Conservation (phyloP, 495 filamentous ascomycete genomes). For the Neurospora sp. region DNA sequence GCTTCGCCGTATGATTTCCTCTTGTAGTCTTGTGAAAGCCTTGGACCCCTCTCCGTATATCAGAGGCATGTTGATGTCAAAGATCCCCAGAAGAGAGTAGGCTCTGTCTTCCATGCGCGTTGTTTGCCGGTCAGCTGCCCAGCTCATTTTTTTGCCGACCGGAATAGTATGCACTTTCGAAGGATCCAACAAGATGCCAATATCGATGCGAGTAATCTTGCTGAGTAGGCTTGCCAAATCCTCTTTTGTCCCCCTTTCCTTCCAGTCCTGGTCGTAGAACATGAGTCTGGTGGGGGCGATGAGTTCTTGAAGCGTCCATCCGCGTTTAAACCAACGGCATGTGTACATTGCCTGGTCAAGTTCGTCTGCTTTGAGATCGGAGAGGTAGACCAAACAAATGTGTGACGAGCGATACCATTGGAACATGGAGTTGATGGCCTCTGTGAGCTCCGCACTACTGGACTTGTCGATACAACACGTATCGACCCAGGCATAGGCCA, state of each 20-base stretch:
- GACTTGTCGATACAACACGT: slow-evolving; percentile 24
- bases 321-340: slow-evolving; percentile 23
- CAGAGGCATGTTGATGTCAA: slow-evolving; percentile 19
- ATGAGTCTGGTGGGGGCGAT: slow-evolving; percentile 18
- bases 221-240: background rate
- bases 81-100: slow-evolving; percentile 18
- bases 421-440: slow-evolving; percentile 32
- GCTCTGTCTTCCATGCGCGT: slow-evolving; percentile 16
- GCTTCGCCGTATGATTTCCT: slow-evolving; percentile 13
- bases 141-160: slow-evolving; percentile 19
- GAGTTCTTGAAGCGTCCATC: slow-evolving; percentile 31
- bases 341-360: background rate
- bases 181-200: background rate
- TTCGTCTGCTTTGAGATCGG: background rate
- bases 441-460: slow-evolving; percentile 20
- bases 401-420: slow-evolving; percentile 20
- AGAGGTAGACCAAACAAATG: slow-evolving; percentile 24
- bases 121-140: slow-evolving; percentile 21
- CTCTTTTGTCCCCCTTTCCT: background rate
- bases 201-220: background rate
- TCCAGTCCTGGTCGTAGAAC: slow-evolving; percentile 8
- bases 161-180: background rate
- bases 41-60: slow-evolving; percentile 19
- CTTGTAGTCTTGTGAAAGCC: slow-evolving; percentile 17
- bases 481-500: slow-evolving; percentile 20